Percentiles rank a stretch among this genome's conserved stretches.
phyloP scores from a whole-genome alignment of 768 basidiomycete genomes.

The Plicaturopsis crispa region DNA sequence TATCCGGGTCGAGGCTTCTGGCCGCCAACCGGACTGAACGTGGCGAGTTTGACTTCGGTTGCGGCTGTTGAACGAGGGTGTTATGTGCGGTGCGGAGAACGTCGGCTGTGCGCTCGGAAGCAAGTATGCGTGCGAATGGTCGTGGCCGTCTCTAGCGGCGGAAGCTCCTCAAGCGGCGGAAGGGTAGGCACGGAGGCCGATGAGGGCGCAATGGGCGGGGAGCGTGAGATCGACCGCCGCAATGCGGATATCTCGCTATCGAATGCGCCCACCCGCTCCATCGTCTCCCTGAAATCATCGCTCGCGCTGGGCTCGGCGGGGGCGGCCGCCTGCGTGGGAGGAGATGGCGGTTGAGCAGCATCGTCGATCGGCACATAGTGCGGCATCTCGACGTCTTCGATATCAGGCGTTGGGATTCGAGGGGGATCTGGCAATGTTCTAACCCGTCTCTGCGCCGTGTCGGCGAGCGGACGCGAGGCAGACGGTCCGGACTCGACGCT shows the following conservation, averaged over 20 bases:
- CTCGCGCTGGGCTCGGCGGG: constrained; percentile 16
- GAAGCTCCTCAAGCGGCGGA: background rate
- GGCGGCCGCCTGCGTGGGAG: constrained; percentile 8
- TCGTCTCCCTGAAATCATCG: constrained; percentile 32
- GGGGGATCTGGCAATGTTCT: constrained; percentile 19
- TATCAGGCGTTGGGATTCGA: constrained; percentile 34
- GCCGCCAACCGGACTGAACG: too few species aligned
- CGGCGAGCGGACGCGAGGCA: background rate
- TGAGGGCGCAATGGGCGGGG: too few species aligned
- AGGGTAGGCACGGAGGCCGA: constrained; percentile 7
- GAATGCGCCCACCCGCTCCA: constrained; percentile 48
- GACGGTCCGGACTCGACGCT: background rate
- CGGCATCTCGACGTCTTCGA: constrained; percentile 47
- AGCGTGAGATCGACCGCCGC: constrained; percentile 29
- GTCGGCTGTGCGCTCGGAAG: too few species aligned
- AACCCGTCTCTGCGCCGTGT: background rate
- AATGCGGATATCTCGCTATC: constrained; percentile 47
- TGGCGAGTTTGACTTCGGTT: too few species aligned
- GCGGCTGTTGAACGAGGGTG: too few species aligned
- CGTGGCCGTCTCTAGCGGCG: background rate
- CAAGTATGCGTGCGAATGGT: too few species aligned
- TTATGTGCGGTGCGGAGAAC: too few species aligned
- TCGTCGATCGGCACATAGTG: constrained; percentile 26
- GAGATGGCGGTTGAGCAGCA: constrained; percentile 9
- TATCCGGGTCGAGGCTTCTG: too few species aligned